Base-by-base conservation (phyloP, 2,329 filamentous ascomycete species). In the Claviceps sp. region DNA sequence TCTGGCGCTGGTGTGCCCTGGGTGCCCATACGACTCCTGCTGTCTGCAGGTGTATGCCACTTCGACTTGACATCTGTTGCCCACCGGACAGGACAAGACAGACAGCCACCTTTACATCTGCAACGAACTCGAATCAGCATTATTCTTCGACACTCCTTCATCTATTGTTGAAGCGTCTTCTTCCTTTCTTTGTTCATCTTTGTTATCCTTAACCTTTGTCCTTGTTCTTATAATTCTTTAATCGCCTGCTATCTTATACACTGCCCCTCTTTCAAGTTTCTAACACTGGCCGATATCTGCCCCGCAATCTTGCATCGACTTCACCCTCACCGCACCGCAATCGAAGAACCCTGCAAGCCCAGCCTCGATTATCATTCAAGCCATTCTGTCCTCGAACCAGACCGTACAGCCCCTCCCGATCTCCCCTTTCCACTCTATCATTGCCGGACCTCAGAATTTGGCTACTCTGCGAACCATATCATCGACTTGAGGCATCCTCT, bases 331-430 rank as follows among this genome's bases (percentile, higher is more conserved):
- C 44, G 50, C 48, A 50, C 48, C 30, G 24, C 24, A 37, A 5
- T 16, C 30, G 16, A n/a, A 4, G 16, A 14, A 44, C 48, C 48
- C n/a, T 24, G 17, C 48, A 5, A 34, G 30, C 26, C 48, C 39
- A 40, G 24, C 40, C 39, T 46, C 14, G 41, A 44, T 50, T 45
- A 48, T 37, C 11, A 42, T 34, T 38, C 39, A 52, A 48, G 43
- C 42, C 50, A 48, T 52, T 48, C 47, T 19, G 42, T 50, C 39
- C 44, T 26, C 19, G 48, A 54, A 14, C 13, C 24, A 34, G 30
- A 11, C 30, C 30, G 30, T 11, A 34, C 30, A 11, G 30, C 30
- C 30, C 30, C 30, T 34, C 30, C 30, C 30, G 30, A 34, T 26
- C 38, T 8, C 30, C 5, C 1, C 26, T 50, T 34, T 13, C 2